Conservation (phyloP, 345 rosid species). For the Hibiscus mutabilis region DNA sequence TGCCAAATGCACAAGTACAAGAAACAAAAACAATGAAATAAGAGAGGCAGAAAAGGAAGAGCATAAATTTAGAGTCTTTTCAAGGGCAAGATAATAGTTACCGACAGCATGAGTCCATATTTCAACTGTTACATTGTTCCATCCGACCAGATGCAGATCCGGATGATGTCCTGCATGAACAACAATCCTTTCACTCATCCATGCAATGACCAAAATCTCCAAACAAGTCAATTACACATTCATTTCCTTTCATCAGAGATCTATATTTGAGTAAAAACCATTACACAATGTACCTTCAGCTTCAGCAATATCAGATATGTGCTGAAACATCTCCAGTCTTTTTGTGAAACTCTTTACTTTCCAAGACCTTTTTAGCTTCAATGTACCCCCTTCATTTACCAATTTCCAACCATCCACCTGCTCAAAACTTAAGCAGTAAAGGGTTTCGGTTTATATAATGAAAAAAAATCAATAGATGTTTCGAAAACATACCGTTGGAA, state of each 20-base stretch:
- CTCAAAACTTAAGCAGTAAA: background rate
- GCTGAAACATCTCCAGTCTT: slow-evolving; percentile 76
- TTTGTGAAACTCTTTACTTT: slow-evolving; percentile 69
- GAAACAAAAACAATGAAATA: background rate
- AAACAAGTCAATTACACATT: background rate
- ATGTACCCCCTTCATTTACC: slow-evolving; percentile 55
- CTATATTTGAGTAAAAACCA: background rate
- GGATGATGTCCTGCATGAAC: slow-evolving; percentile 87
- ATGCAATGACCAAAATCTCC: background rate
- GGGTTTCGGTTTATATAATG: background rate
- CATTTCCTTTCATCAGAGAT: background rate
- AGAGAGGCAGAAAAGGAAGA: background rate
- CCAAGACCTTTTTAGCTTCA: slow-evolving; percentile 72
- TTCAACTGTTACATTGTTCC: slow-evolving; percentile 89
- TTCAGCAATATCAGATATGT: slow-evolving; percentile 76
- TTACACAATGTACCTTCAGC: slow-evolving; percentile 46
- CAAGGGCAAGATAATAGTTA: slow-evolving; percentile 22
- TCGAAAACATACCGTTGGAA: slow-evolving; percentile 48
- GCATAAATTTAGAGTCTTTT: background rate
- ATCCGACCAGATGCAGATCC: slow-evolving; percentile 93
- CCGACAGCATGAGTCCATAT: slow-evolving; percentile 95
- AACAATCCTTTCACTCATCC: slow-evolving; percentile 9
- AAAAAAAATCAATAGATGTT: background rate
- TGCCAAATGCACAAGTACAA: slow-evolving; percentile 5
- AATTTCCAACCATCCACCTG: slow-evolving; percentile 82